Evolutionary conservation across 78 protist species (phyloP).

Genomic region (Kipferlia bialata): DNA sequence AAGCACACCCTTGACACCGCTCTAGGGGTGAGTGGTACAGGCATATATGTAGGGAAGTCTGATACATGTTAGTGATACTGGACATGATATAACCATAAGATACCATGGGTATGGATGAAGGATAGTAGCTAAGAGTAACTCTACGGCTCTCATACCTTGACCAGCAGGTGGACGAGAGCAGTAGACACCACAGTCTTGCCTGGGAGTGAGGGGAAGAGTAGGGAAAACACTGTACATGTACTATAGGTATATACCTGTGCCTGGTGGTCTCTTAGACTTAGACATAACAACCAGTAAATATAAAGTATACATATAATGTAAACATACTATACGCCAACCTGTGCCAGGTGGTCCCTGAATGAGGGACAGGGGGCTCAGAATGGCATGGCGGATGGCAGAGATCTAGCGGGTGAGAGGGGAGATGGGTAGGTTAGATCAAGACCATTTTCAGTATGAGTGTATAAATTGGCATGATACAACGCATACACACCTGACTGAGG

Average conservation of each 20-base stretch:
- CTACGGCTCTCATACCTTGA: neutral
- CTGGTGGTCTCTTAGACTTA: too few species aligned
- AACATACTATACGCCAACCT: too few species aligned
- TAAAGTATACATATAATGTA: too few species aligned
- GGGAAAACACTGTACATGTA: too few species aligned
- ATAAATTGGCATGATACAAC: neutral
- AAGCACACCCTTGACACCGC: too few species aligned
- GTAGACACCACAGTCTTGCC: constrained; percentile 96
- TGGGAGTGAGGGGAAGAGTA: too few species aligned
- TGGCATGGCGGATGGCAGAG: constrained; percentile 59
- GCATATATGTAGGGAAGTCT: neutral
- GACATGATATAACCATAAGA: too few species aligned
- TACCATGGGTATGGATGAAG: too few species aligned
- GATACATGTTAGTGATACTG: neutral
- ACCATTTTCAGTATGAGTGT: constrained; percentile 46
- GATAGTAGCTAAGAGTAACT: neutral
- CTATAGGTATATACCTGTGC: too few species aligned
- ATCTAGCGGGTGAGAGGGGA: too few species aligned
- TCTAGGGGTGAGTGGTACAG: too few species aligned
- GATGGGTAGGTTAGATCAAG: neutral
- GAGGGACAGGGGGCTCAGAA: constrained; percentile 65
- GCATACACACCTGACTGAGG: neutral
- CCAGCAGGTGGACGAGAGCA: constrained; percentile 83
- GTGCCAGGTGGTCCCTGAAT: constrained; percentile 98
- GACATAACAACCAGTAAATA: too few species aligned